These are phyloP conservation scores for Leishmania arabica DNA, from an alignment of 208 protist species.

Conservation along the genomic window DNA sequence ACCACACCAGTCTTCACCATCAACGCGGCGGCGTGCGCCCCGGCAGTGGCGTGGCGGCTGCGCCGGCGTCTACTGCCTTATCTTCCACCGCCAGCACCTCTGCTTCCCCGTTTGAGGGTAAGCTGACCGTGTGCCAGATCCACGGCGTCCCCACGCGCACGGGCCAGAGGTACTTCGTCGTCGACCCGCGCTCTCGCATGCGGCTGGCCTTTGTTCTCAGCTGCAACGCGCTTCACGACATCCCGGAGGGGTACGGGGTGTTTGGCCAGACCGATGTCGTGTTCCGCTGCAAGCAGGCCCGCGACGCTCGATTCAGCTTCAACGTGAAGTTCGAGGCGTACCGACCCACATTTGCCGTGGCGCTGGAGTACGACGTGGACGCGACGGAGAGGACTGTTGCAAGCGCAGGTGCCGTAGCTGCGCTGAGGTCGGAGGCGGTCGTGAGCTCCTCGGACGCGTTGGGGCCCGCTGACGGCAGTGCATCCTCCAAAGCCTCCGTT, in stretches of 20 bases:
- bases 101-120: slow-evolving; percentile 55
- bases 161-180: slow-evolving; percentile 76
- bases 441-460: neutral
- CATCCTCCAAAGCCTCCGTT: slow-evolving; percentile 14
- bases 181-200: slow-evolving; percentile 76
- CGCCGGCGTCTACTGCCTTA: neutral
- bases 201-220: slow-evolving; percentile 75
- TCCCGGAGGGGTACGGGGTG: slow-evolving; percentile 45
- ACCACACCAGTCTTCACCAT: slow-evolving; percentile 6
- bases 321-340: slow-evolving; percentile 61
- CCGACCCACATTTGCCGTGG: slow-evolving; percentile 66
- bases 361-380: slow-evolving; percentile 40
- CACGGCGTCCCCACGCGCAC: slow-evolving; percentile 55
- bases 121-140: slow-evolving; percentile 73
- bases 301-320: slow-evolving; percentile 78
- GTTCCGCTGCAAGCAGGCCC: slow-evolving; percentile 86
- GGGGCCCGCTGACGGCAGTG: neutral
- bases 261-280: slow-evolving; percentile 73
- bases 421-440: slow-evolving; percentile 5
- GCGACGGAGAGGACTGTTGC: slow-evolving; percentile 3
- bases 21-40: slow-evolving; percentile 14
- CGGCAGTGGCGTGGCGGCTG: neutral
- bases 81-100: slow-evolving; percentile 2
- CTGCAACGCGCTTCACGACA: slow-evolving; percentile 45
- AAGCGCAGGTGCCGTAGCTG: neutral